Conservation (phyloP, 2,329 filamentous ascomycete species). For the Hypoxylon sp. region DNA sequence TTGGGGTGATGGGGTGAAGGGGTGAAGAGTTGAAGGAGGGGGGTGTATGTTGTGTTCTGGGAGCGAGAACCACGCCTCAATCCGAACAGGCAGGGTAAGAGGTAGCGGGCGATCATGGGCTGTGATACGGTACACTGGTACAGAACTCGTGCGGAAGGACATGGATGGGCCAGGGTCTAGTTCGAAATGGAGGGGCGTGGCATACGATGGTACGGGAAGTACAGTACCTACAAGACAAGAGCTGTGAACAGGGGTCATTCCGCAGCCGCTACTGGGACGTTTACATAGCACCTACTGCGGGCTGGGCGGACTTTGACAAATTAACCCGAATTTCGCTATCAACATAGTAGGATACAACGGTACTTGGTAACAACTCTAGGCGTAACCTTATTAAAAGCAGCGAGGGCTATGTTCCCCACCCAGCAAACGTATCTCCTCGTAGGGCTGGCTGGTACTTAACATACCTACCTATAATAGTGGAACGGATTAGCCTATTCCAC, state of each 20-base stretch:
- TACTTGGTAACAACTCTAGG: not conserved
- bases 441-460: constrained; percentile 44
- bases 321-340: constrained; percentile 41
- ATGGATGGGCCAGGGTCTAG: constrained; percentile 20
- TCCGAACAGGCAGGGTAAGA: constrained; percentile 19
- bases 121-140: constrained; percentile 7
- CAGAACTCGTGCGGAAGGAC: constrained; percentile 28
- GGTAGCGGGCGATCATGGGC: constrained; percentile 37
- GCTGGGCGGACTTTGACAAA: constrained; percentile 28
- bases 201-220: constrained; percentile 27
- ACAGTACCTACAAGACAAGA: constrained; percentile 19
- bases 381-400: constrained; percentile 40
- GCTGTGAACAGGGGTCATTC: constrained; percentile 17
- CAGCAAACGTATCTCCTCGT: constrained; percentile 18
- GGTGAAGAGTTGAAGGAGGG: constrained; percentile 14
- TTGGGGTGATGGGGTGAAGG: constrained; percentile 22
- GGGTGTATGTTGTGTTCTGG: constrained; percentile 27
- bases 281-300: not conserved
- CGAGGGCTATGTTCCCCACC: constrained; percentile 10
- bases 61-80: constrained; percentile 28
- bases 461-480: no score
- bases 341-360: constrained; percentile 5
- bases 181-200: constrained; percentile 15
- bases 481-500: constrained; percentile 42
- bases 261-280: constrained; percentile 4